Base-by-base conservation (phyloP, 257 asterid species). In the Solanum microdontum region DNA sequence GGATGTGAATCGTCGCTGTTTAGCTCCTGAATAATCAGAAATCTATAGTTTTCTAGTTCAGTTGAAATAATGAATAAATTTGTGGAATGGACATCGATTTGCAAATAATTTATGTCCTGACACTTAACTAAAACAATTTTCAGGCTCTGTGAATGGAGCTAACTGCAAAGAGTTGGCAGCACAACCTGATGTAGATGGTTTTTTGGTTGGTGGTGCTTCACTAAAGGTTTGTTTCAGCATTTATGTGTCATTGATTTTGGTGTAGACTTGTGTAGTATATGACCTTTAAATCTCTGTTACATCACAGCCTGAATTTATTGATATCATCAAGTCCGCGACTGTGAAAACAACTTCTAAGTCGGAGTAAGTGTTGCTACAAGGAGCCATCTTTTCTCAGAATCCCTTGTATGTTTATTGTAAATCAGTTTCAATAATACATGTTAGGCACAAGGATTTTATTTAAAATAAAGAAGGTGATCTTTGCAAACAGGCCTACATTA, bases 171-270 rank as follows among this genome's bases (percentile, higher is more conserved):
- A 91, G 74, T 82, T 89, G 91, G 93, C 91, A 28, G 79, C 86
- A 73, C 69, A 91, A 48, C 87, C 90, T 69, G 93, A 89, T 84
- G 90, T 89, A 75, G 90, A 89, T 91, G 93, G 91, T 28, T 88
- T 91, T 85, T 86, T 91, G 89, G 89, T 91, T 64, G 91, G 93
- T 55, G 93, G 89, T 66, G 93, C 91, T 39, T 91, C 91, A 37
- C 92, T 89, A 21, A 87, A 89, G 92, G 92, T 90, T 85, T 87
- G 89, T 75, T 34, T 19, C 24, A 30, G 0, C 60, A 15, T 45
- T 39, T 7, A 82, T 43, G 12, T 66, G 4, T 70, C 26, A 77
- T 32, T 12, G 64, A 74, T 24, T 39, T 28, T 11, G 11, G 68
- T 85, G 26, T 21, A 30, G 40, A 87, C 32, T 32, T 39, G 2